Percentiles rank a stretch among this genome's conserved stretches.
Evolutionary conservation across 1,284 basidiomycete genomes (phyloP).

Genomic region (Trichosporon sp.): DNA sequence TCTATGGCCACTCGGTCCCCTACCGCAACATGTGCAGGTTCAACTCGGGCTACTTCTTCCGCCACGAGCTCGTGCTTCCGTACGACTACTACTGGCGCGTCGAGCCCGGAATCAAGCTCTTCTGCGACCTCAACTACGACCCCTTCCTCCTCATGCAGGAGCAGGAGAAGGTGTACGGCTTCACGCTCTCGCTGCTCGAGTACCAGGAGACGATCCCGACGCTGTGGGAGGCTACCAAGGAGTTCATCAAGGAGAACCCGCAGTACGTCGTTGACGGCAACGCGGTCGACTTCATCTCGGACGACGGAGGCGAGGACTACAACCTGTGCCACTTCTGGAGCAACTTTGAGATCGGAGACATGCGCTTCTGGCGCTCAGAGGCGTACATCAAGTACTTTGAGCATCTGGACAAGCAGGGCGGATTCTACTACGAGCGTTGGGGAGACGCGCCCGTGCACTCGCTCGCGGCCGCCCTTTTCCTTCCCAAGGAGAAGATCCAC

Average conservation of each 20-base stretch:
- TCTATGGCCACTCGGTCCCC: conserved; percentile 75
- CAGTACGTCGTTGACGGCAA: conserved; percentile 71
- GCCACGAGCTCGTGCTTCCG: conserved; percentile 72
- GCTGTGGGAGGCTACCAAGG: conserved; percentile 71
- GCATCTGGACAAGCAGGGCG: conserved; percentile 73
- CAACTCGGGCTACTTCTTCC: conserved; percentile 86
- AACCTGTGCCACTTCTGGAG: conserved; percentile 84
- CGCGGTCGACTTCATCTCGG: conserved; percentile 72
- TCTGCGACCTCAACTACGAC: conserved; percentile 60
- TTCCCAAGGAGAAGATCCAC: conserved; percentile 69
- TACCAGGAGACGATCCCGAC: conserved; percentile 76
- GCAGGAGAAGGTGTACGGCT: conserved; percentile 73
- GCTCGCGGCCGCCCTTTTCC: conserved; percentile 75
- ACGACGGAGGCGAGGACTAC: conserved; percentile 69
- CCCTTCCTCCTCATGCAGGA: conserved; percentile 88
- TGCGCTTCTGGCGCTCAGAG: conserved; percentile 75
- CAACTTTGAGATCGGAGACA: conserved; percentile 78
- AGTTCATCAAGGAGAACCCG: conserved; percentile 70
- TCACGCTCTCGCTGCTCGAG: conserved; percentile 76
- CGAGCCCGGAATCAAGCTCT: conserved; percentile 51
- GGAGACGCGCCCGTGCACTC: conserved; percentile 86
- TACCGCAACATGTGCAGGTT: conserved; percentile 79
- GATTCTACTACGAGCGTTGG: conserved; percentile 76
- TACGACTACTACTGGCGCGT: conserved; percentile 95
- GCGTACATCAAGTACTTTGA: conserved; percentile 78